Evolutionary conservation across 805 yeast species (phyloP).

Genomic region (Wickerhamomyces queroliae): DNA sequence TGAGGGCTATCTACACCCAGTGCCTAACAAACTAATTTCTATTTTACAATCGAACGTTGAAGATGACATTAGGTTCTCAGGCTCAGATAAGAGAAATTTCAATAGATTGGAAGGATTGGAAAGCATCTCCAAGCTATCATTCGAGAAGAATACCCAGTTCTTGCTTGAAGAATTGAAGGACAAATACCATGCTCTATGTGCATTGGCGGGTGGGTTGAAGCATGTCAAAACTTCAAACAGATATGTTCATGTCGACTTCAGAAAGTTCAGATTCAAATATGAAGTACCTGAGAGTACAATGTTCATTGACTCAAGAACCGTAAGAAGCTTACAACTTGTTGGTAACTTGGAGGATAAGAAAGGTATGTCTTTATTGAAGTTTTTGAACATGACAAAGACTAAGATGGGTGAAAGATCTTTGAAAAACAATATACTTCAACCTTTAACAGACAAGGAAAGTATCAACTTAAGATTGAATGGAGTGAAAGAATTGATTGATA

Average conservation of each 20-base stretch:
- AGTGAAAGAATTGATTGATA: constrained; percentile 28
- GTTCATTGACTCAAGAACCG: constrained; percentile 36
- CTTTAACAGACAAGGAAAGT: constrained; percentile 33
- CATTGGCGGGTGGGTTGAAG: constrained; percentile 27
- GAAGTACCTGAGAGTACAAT: constrained; percentile 34
- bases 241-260: constrained; percentile 13
- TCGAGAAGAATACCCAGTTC: constrained; percentile 16
- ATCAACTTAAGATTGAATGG: constrained; percentile 31
- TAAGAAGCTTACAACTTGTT: constrained; percentile 32
- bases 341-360: constrained; percentile 26
- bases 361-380: constrained; percentile 29
- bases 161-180: constrained; percentile 22
- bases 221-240: constrained; percentile 17
- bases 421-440: constrained; percentile 39
- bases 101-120: constrained; percentile 21
- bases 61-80: constrained; percentile 19
- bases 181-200: constrained; percentile 25
- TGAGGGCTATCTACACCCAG: constrained; percentile 19
- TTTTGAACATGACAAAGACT: constrained; percentile 34
- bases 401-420: constrained; percentile 41
- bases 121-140: constrained; percentile 9
- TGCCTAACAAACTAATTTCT: constrained; percentile 26
- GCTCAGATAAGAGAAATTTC: constrained; percentile 22
- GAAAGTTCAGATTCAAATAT: constrained; percentile 30
- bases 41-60: constrained; percentile 29